Evolutionary conservation across 441 rosid genomes (phyloP).

Genomic region (Adansonia rubrostipa): DNA sequence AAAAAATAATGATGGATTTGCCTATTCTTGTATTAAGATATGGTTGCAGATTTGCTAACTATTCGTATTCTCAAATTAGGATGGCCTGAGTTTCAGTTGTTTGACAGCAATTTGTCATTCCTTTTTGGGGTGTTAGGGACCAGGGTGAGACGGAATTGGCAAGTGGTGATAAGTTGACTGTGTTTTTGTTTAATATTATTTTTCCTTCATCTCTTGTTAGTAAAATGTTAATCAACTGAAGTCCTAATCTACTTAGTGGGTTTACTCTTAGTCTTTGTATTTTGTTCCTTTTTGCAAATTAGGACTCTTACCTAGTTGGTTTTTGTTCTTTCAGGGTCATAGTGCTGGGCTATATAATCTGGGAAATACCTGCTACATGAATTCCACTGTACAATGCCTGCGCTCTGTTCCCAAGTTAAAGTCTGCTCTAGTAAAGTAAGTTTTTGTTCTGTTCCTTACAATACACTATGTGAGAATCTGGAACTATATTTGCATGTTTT

Average conservation of each 20-base stretch:
- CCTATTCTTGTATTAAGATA: not conserved
- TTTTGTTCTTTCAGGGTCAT: conserved; percentile 66
- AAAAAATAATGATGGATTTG: not conserved
- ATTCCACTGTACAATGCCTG: conserved; percentile 86
- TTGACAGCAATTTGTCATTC: not conserved
- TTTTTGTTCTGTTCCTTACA: not conserved
- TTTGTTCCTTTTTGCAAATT: conserved; percentile 18
- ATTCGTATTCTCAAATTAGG: conserved; percentile 5
- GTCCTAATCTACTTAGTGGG: not conserved
- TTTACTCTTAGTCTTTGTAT: not conserved
- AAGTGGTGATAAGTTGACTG: not conserved
- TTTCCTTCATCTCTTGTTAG: not conserved
- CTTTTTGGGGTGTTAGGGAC: not conserved
- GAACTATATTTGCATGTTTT: conserved; percentile 7
- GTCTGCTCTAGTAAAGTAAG: conserved; percentile 68
- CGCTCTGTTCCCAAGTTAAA: conserved; percentile 95
- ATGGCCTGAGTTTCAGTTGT: not conserved
- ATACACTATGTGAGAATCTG: not conserved
- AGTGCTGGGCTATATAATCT: conserved; percentile 84
- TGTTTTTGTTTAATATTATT: not conserved
- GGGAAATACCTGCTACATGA: conserved; percentile 97
- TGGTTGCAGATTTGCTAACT: conserved; percentile 5
- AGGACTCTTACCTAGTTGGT: conserved; percentile 8
- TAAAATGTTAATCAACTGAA: conserved; percentile 4
- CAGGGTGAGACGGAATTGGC: not conserved